phyloP scores from a whole-genome alignment of 1,284 basidiomycete genomes.

The Golubevia pallescens region DNA sequence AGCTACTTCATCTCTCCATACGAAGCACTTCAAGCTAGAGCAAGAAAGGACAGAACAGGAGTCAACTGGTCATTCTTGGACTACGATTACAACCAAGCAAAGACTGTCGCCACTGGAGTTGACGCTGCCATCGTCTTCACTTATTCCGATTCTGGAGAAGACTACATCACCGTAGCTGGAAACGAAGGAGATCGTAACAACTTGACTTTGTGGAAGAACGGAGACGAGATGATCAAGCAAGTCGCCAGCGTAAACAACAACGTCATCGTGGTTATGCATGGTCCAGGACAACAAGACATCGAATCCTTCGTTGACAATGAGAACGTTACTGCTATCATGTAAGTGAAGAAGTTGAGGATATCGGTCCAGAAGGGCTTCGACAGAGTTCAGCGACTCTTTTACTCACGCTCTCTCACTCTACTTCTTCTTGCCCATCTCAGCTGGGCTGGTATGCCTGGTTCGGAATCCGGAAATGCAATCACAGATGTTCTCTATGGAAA shows the following conservation, averaged over 20 bases:
- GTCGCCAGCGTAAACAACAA: slow-evolving; percentile 45
- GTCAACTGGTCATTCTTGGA: slow-evolving; percentile 51
- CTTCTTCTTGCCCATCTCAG: no score
- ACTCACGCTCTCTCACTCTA: no score
- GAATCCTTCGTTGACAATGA: slow-evolving; percentile 43
- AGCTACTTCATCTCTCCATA: slow-evolving; percentile 51
- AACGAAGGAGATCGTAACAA: slow-evolving; percentile 49
- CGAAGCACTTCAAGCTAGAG: slow-evolving; percentile 46
- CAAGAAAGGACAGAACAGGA: slow-evolving; percentile 37
- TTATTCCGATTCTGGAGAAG: neutral
- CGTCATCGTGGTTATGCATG: slow-evolving; percentile 48
- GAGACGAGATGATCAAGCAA: slow-evolving; percentile 38
- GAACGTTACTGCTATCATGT: slow-evolving; percentile 50
- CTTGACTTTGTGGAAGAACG: slow-evolving; percentile 44
- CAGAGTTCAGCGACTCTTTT: no score
- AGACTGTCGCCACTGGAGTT: neutral
- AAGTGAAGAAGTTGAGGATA: no score
- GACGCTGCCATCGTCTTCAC: slow-evolving; percentile 7
- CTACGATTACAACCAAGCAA: slow-evolving; percentile 7
- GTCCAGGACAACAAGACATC: slow-evolving; percentile 34
- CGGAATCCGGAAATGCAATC: slow-evolving; percentile 39
- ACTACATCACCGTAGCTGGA: slow-evolving; percentile 11
- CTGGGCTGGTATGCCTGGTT: slow-evolving; percentile 36
- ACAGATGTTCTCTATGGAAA: slow-evolving; percentile 45
- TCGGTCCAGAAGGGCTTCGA: no score